Percentiles rank a stretch among this genome's conserved stretches.
phyloP scores from a whole-genome alignment of 441 rosid genomes.

The Populus hybrid region DNA sequence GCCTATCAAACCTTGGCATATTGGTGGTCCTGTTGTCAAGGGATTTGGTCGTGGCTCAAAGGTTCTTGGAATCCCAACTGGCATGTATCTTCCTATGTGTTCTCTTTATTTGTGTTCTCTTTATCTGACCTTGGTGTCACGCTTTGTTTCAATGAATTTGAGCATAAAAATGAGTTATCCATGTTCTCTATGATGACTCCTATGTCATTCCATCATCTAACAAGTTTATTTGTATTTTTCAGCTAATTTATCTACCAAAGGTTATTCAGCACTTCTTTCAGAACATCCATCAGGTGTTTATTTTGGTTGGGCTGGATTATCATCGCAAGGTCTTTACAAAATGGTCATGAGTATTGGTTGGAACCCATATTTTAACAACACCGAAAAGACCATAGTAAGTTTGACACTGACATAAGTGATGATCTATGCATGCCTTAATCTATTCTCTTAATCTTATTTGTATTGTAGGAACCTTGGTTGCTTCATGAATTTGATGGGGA shows the following conservation, averaged over 20 bases:
- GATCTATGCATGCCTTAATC: background rate
- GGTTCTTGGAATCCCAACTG: constrained; percentile 92
- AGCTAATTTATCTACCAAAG: constrained; percentile 86
- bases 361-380: constrained; percentile 88
- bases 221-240: constrained; percentile 15
- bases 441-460: constrained; percentile 2
- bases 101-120: background rate
- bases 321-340: constrained; percentile 63
- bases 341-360: constrained; percentile 95
- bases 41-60: constrained; percentile 95
- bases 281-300: constrained; percentile 80
- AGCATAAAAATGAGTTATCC: background rate
- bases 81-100: constrained; percentile 22
- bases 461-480: constrained; percentile 82
- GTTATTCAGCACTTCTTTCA: constrained; percentile 46
- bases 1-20: constrained; percentile 75
- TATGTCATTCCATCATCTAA: constrained; percentile 2
- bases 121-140: background rate
- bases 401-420: background rate
- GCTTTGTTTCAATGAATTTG: background rate
- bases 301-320: constrained; percentile 85
- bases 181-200: background rate
- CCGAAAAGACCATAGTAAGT: constrained; percentile 84
- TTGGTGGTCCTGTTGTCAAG: constrained; percentile 81
- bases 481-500: constrained; percentile 76